phyloP scores from a whole-genome alignment of 805 yeast genomes.

The Candida maesae region DNA sequence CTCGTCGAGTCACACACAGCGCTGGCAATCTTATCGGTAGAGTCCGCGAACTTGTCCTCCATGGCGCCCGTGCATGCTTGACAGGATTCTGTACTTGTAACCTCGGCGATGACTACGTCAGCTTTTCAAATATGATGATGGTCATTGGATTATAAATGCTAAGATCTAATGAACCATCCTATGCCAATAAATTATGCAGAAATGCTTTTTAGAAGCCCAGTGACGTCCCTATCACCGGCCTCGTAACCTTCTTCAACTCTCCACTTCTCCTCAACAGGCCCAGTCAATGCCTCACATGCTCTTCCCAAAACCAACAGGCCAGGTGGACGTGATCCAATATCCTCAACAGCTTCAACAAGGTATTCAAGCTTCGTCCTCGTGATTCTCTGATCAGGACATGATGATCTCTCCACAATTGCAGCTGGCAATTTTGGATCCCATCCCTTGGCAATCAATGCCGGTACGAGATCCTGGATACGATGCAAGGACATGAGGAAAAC shows the following conservation, averaged over 20 bases:
- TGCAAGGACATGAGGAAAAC: constrained; percentile 89
- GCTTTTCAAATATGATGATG: too few relatives aligned
- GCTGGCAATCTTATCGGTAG: too few relatives aligned
- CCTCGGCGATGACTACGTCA: too few relatives aligned
- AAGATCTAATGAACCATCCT: not conserved
- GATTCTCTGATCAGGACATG: constrained; percentile 89
- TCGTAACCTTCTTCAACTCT: constrained; percentile 35
- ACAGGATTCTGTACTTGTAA: too few relatives aligned
- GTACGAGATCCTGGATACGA: constrained; percentile 48
- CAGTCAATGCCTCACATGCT: constrained; percentile 55
- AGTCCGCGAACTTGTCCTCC: too few relatives aligned
- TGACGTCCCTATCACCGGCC: constrained; percentile 12
- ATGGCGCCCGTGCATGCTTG: too few relatives aligned
- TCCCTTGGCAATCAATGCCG: constrained; percentile 46
- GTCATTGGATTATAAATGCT: too few relatives aligned
- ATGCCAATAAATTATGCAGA: not conserved
- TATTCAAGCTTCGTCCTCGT: constrained; percentile 67
- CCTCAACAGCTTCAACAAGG: constrained; percentile 69
- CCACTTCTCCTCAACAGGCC: constrained; percentile 24
- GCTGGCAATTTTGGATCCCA: constrained; percentile 79
- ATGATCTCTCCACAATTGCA: constrained; percentile 85
- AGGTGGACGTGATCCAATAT: constrained; percentile 86
- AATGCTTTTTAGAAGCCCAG: not conserved
- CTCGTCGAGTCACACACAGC: too few relatives aligned
- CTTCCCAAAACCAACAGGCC: constrained; percentile 82